Conservation (phyloP, 2,329 filamentous ascomycete genomes). For the Colletotrichum sp. region DNA sequence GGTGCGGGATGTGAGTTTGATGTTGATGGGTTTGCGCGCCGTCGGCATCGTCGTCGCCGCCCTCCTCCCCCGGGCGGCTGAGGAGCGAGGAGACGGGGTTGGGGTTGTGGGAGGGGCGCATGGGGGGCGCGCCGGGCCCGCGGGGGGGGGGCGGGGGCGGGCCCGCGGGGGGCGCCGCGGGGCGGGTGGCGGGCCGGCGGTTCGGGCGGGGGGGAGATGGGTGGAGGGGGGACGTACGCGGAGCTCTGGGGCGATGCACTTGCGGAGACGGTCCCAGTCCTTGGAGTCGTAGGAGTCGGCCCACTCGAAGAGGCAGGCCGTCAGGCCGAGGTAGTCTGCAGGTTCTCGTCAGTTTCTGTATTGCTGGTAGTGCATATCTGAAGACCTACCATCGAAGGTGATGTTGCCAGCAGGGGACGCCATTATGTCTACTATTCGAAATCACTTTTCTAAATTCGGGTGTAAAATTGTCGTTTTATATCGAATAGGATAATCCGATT, state of each 20-base stretch:
- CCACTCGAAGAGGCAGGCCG: conserved; percentile 62
- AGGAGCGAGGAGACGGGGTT: background rate
- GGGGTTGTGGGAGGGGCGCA: background rate
- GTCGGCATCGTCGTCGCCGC: too few species aligned
- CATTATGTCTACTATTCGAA: background rate
- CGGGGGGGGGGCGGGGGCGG: too few species aligned
- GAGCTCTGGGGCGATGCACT: conserved; percentile 56
- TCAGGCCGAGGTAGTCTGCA: conserved; percentile 55
- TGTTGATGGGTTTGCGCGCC: too few species aligned
- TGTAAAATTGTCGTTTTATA: background rate
- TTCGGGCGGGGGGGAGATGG: too few species aligned
- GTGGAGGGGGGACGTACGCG: conserved; percentile 54
- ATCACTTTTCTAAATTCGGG: background rate
- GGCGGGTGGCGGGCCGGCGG: too few species aligned
- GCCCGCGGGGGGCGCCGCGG: too few species aligned
- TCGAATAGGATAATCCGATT: background rate
- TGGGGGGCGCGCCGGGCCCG: background rate
- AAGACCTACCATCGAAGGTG: conserved; percentile 42
- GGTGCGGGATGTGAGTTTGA: background rate
- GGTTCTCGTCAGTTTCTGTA: conserved; percentile 37
- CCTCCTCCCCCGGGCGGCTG: background rate
- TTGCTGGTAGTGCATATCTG: too few species aligned
- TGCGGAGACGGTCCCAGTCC: conserved; percentile 63
- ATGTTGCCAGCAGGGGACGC: conserved; percentile 19
- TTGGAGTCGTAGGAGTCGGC: conserved; percentile 71